Percentiles rank a stretch among this genome's conserved stretches.
Conservation (phyloP, 2,329 filamentous ascomycete genomes). For the Hymenoscyphus salicellus region DNA sequence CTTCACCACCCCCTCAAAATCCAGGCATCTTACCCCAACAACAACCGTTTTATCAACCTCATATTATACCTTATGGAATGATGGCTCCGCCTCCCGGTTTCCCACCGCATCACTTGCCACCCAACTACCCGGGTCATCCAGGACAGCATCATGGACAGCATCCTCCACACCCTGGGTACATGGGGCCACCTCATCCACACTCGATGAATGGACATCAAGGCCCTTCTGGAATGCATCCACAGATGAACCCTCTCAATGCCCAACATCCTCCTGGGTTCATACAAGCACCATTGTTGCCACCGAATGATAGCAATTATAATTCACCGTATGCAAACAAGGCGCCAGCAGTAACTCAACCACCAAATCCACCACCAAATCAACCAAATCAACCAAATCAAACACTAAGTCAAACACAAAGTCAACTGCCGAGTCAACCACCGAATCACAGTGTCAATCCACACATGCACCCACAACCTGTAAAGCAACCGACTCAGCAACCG, state of each 20-base stretch:
- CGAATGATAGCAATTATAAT: slow-evolving; percentile 30
- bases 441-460: background rate
- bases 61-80: slow-evolving; percentile 26
- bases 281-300: slow-evolving; percentile 25
- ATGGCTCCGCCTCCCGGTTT: slow-evolving; percentile 30
- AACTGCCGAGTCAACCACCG: slow-evolving; percentile 1
- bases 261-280: slow-evolving; percentile 18
- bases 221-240: slow-evolving; percentile 17
- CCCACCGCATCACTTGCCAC: slow-evolving; percentile 22
- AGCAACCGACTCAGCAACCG: slow-evolving; percentile 4
- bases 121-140: slow-evolving; percentile 23
- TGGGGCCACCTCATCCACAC: slow-evolving; percentile 18
- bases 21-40: slow-evolving; percentile 28
- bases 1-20: slow-evolving; percentile 42
- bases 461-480: slow-evolving; percentile 5
- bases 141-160: background rate
- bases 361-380: slow-evolving; percentile 11
- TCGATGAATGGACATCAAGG: slow-evolving; percentile 22
- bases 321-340: slow-evolving; percentile 34
- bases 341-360: slow-evolving; percentile 25
- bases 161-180: slow-evolving; percentile 24
- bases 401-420: background rate
- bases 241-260: slow-evolving; percentile 13
- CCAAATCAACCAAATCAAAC: too few species aligned
- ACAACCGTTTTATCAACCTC: slow-evolving; percentile 31